phyloP scores from a whole-genome alignment of 2,329 filamentous ascomycete genomes.

The Thyridium curvatum region DNA sequence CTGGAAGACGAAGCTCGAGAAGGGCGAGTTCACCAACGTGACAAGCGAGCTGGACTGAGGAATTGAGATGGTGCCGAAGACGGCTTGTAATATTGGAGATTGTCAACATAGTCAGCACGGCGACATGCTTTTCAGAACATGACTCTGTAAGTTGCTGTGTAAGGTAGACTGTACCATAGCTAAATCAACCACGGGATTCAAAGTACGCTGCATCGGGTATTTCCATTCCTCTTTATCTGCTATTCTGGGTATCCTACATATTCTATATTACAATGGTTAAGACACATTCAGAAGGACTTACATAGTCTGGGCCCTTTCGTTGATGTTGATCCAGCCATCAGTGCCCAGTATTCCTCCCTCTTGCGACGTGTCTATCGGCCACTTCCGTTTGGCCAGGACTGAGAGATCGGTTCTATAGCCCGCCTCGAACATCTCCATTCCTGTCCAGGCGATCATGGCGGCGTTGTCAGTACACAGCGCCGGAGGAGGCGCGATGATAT shows the following conservation, averaged over 20 bases:
- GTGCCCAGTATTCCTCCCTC: constrained; percentile 63
- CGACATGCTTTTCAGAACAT: not conserved
- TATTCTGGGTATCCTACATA: too few relatives aligned
- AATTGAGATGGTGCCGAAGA: constrained; percentile 2
- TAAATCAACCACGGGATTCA: too few relatives aligned
- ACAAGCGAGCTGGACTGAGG: constrained; percentile 64
- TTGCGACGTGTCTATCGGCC: constrained; percentile 61
- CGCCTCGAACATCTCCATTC: constrained; percentile 81
- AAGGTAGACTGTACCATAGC: too few relatives aligned
- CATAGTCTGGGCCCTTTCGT: too few relatives aligned
- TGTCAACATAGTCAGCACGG: not conserved
- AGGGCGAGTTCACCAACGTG: constrained; percentile 97
- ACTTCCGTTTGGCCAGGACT: constrained; percentile 58
- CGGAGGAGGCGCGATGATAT: constrained; percentile 68
- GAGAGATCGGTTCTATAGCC: constrained; percentile 62
- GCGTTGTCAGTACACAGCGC: constrained; percentile 89
- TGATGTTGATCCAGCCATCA: constrained; percentile 31
- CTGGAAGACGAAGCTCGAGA: constrained; percentile 98
- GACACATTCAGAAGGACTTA: too few relatives aligned
- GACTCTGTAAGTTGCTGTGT: not conserved
- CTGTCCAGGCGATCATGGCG: constrained; percentile 95
- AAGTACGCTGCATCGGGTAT: too few relatives aligned
- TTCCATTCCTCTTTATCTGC: too few relatives aligned
- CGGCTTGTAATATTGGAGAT: too few relatives aligned
- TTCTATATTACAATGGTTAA: too few relatives aligned